These are phyloP conservation scores for Plasmopara viticola DNA, from an alignment of 352 stramenopile species.

Conservation along the genomic window DNA sequence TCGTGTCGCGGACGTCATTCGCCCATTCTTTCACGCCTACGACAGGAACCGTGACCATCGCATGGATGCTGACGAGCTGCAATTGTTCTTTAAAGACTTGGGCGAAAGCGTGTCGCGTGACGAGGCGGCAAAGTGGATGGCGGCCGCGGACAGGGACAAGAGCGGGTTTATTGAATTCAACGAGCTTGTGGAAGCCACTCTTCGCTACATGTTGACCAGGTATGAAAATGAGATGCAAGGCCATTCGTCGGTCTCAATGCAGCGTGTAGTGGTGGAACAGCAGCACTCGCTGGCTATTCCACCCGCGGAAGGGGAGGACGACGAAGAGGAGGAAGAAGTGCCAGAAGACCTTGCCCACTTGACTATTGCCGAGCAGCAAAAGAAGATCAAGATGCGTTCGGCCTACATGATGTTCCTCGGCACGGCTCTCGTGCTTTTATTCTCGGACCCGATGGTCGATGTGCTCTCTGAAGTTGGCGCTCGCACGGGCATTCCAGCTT, in stretches of 20 bases:
- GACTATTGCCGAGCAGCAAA: slow-evolving; percentile 93
- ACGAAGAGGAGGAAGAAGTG: slow-evolving; percentile 92
- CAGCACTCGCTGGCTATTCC: slow-evolving; percentile 35
- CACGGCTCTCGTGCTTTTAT: slow-evolving; percentile 91
- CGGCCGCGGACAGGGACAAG: slow-evolving; percentile 87
- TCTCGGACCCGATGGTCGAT: slow-evolving; percentile 98
- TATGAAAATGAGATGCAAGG: slow-evolving; percentile 57
- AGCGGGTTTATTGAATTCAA: slow-evolving; percentile 90
- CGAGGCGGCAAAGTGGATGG: slow-evolving; percentile 81
- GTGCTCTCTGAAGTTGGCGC: slow-evolving; percentile 92
- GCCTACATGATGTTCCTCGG: slow-evolving; percentile 92
- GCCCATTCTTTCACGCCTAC: slow-evolving; percentile 91
- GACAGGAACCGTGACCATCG: slow-evolving; percentile 87
- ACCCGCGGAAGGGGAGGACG: slow-evolving; percentile 70
- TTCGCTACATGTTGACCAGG: slow-evolving; percentile 79
- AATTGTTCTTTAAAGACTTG: slow-evolving; percentile 92
- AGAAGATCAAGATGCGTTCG: slow-evolving; percentile 91
- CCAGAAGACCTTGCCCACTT: slow-evolving; percentile 92
- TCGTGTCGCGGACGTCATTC: slow-evolving; percentile 88
- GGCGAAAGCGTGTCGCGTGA: slow-evolving; percentile 80
- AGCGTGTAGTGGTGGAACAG: slow-evolving; percentile 41
- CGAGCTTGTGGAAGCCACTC: slow-evolving; percentile 90
- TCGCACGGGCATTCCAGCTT: slow-evolving; percentile 88
- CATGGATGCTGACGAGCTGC: slow-evolving; percentile 90
- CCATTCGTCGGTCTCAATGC: slow-evolving; percentile 45